Evolutionary conservation across 1,139 yeast species (phyloP), one percentile per base, ranked within the genome.

Genomic region (Diutina rugosa): DNA sequence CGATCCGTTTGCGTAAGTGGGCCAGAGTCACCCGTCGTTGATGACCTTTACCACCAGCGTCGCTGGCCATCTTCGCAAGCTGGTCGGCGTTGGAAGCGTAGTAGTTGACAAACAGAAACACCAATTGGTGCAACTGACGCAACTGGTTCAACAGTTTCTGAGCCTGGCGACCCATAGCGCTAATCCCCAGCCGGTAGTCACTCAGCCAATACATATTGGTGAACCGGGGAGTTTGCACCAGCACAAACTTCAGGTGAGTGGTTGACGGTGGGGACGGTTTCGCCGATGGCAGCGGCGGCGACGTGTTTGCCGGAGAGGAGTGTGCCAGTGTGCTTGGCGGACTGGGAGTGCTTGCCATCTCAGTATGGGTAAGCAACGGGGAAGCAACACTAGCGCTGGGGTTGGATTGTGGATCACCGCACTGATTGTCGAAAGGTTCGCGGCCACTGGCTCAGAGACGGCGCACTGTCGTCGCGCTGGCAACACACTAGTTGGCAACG

Each of bases 151-250:
- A 62, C 12, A 79, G 74, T 32, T 67, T 63, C 21, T 62, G 59
- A 30, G 72, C 66, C 60, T 76, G 79, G 2, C 61, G 59, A 21
- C 67, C 62, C 46, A 77, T 62, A 52, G 60, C 63, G 35, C 68
- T 70, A 21, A 76, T 69, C 2, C 79, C 78, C 4, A 73, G 63
- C 47, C 63, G 64, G 59, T 71, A 74, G 64, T 77, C 81, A 4
- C 78, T 65, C 6, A 79, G 71, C 79, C 80, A 77, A 65, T 72
- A 76, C 47, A 62, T 52, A 59, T 73, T 72, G 58, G 74, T 32
- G 28, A 49, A 49, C 12, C 32, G 41, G n/a, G 21, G 21, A 3
- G 12, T 30, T 38, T 38, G 32, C 5, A 32, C 21, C 14, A 38
- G 18, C n/a, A 21, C 53, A 32, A 32, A 49, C 29, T 30, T 49